Percentiles rank a stretch among this genome's conserved stretches.
Conservation (phyloP, 345 rosid genomes). For the Limnanthes douglasii region DNA sequence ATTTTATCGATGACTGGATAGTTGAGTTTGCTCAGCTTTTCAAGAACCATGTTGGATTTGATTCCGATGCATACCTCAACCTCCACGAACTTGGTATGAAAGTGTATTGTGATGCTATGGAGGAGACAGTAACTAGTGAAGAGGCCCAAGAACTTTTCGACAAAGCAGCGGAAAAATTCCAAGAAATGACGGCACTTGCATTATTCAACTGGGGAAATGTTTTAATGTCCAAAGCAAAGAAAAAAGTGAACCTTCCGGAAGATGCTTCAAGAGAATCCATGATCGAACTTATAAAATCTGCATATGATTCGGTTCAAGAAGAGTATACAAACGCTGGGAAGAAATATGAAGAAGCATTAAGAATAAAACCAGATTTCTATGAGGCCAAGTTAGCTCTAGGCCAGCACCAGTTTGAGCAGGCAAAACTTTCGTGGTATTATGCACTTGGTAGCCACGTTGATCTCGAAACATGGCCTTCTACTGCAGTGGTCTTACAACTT, state of each 20-base stretch:
- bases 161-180: constrained; percentile 64
- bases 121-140: constrained; percentile 78
- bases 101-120: constrained; percentile 78
- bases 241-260: constrained; percentile 37
- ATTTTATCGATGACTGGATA: constrained; percentile 71
- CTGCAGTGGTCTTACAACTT: constrained; percentile 34
- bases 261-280: constrained; percentile 41
- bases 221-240: constrained; percentile 75
- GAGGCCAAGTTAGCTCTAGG: constrained; percentile 62
- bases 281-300: constrained; percentile 32
- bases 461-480: constrained; percentile 42
- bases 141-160: constrained; percentile 66
- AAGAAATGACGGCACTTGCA: constrained; percentile 78
- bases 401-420: constrained; percentile 80
- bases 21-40: constrained; percentile 65
- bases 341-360: constrained; percentile 65
- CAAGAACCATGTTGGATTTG: constrained; percentile 64
- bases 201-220: constrained; percentile 83
- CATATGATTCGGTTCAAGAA: constrained; percentile 42
- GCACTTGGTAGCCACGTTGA: constrained; percentile 40
- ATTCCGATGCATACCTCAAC: constrained; percentile 48
- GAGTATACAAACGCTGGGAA: constrained; percentile 42
- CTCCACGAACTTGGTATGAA: constrained; percentile 79
- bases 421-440: constrained; percentile 79
- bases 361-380: constrained; percentile 64